Evolutionary conservation across 805 yeast genomes (phyloP), one percentile per base, ranked within the genome.

Genomic region (Komagataella populi): DNA sequence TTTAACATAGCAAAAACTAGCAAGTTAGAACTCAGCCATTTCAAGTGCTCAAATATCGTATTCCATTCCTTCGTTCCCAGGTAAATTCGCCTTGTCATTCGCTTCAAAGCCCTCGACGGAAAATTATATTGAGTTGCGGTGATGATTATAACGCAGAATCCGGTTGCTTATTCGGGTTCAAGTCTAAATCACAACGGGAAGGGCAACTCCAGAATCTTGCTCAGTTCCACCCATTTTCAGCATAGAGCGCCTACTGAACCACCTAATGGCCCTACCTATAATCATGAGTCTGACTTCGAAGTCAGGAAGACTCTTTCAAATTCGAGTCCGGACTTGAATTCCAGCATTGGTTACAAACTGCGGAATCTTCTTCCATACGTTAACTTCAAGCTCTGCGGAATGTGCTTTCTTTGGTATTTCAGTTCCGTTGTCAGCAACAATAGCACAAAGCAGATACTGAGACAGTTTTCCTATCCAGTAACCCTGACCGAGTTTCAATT

Each of bases 401-500:
- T 86, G 39, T 91, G 98, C 64, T 61, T 76, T 6, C 59, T 74
- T 44, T 91, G 98, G 98, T 91, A 91, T 67, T 60, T 79, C 30
- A 70, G 83, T 7, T 83, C 95, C 36, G 90, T 95, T 7, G 66
- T 90, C 6, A 84, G 96, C 2, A 84, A 83, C 57, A 88, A 87
- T 60, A 72, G 91, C 43, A 81, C 95, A 43, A 91, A 91, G 64
- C 70, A 81, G 48, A 87, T 91, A 48, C 69, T 91, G 54, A 77
- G 71, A 55, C 69, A 71, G 48, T 89, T 83, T 65, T 76, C 76
- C 47, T 86, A 81, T 63, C 96, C 99, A 1, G 80, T 89, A n/a
- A 83, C 96, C 0, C 74, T 93, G 52, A 88, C 97, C 1, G 89
- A 90, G 71, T 68, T 84, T 51, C 98, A 93, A 69, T 91, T 91